Evolutionary conservation across 2,329 filamentous ascomycete genomes (phyloP).

Genomic region (Cercospora zeae-maydis): DNA sequence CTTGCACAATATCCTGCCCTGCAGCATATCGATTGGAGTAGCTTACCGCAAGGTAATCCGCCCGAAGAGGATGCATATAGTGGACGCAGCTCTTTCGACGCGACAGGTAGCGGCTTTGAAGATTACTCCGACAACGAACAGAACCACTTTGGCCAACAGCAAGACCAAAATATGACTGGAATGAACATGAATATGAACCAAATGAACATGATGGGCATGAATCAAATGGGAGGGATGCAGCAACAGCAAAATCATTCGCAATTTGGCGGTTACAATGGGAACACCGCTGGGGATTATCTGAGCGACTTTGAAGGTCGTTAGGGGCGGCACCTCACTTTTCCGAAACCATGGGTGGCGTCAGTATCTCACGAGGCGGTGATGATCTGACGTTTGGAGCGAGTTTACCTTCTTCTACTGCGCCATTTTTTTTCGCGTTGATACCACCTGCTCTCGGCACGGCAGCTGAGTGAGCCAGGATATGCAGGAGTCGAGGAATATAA

Average conservation of each 20-base stretch:
- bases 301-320: conserved; percentile 37
- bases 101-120: conserved; percentile 57
- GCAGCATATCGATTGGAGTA: conserved; percentile 83
- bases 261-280: conserved; percentile 16
- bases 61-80: conserved; percentile 54
- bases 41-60: conserved; percentile 57
- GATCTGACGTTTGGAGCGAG: not conserved
- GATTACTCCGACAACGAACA: conserved; percentile 59
- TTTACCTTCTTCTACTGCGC: not conserved
- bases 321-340: not conserved
- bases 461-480: conserved; percentile 10
- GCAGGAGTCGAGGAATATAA: not conserved
- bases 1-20: conserved; percentile 89
- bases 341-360: not conserved
- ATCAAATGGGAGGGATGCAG: conserved; percentile 22
- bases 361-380: not conserved
- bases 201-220: conserved; percentile 20
- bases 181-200: conserved; percentile 20
- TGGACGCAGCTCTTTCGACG: conserved; percentile 76
- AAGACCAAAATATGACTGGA: conserved; percentile 25
- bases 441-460: conserved; percentile 3
- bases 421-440: conserved; percentile 5
- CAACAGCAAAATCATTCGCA: conserved; percentile 14
- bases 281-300: conserved; percentile 30
- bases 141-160: conserved; percentile 21